A percentile compares a stretch with the other conserved stretches of the same genome.
Conservation (phyloP, 1,139 yeast species). For the Suhomyces terraborum region DNA sequence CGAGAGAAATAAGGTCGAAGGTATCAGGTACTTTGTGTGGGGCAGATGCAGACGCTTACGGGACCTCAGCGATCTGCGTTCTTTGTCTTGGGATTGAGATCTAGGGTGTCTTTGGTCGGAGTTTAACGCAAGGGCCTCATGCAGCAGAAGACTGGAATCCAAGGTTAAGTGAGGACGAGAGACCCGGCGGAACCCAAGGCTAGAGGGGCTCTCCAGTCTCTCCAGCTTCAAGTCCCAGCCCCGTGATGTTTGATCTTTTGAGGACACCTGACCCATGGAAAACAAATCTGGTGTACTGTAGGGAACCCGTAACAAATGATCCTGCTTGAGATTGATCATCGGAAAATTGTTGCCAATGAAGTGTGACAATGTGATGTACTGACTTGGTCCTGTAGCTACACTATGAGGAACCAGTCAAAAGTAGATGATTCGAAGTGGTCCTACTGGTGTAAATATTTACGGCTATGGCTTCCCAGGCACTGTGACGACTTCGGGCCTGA, state of each 20-base stretch:
- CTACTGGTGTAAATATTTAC: neutral
- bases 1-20: slow-evolving; percentile 33
- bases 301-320: slow-evolving; percentile 4
- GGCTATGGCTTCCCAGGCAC: neutral
- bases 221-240: slow-evolving; percentile 10
- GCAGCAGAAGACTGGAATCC: neutral
- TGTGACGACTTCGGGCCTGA: slow-evolving; percentile 3
- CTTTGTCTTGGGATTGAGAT: slow-evolving; percentile 10
- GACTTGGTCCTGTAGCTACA: too few relatives aligned
- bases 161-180: neutral
- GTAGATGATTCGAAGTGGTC: neutral
- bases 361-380: too few relatives aligned
- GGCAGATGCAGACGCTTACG: slow-evolving; percentile 12
- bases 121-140: slow-evolving; percentile 1
- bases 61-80: slow-evolving; percentile 9
- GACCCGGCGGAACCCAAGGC: slow-evolving; percentile 3
- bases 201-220: slow-evolving; percentile 4
- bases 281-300: slow-evolving; percentile 13
- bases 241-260: slow-evolving; percentile 6
- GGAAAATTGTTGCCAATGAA: neutral
- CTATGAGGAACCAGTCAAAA: neutral
- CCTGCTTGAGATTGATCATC: slow-evolving; percentile 10
- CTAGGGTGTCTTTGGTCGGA: slow-evolving; percentile 10
- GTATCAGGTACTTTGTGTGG: slow-evolving; percentile 11
- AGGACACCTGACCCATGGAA: slow-evolving; percentile 13